These are phyloP conservation scores for Dissoconium aciculare DNA, from an alignment of 2,329 filamentous ascomycete genomes.

Conservation along the genomic window DNA sequence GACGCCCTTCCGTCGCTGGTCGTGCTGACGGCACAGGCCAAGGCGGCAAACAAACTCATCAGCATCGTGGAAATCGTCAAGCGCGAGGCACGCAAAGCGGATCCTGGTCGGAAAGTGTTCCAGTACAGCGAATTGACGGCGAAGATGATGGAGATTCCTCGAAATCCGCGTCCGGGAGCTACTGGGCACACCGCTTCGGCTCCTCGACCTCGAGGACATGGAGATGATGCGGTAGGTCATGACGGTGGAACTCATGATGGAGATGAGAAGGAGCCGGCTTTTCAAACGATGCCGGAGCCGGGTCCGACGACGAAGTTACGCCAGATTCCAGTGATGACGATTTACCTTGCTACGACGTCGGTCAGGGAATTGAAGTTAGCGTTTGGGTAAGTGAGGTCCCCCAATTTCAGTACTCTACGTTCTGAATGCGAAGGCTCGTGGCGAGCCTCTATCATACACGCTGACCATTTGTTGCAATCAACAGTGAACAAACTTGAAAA, in stretches of 20 bases:
- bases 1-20: too few species aligned
- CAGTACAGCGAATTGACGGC: conserved; percentile 22
- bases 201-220: too few species aligned
- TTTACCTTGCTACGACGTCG: conserved; percentile 42
- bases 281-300: conserved; percentile 17
- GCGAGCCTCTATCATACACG: not conserved
- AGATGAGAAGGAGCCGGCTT: conserved; percentile 10
- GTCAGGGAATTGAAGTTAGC: conserved; percentile 42
- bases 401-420: too few species aligned
- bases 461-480: conserved; percentile 3
- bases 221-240: conserved; percentile 9
- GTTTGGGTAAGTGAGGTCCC: conserved; percentile 28
- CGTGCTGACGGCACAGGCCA: conserved; percentile 26
- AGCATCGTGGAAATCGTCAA: conserved; percentile 49
- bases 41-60: conserved; percentile 46
- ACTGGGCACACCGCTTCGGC: too few species aligned
- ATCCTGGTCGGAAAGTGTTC: conserved; percentile 33
- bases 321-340: conserved; percentile 41
- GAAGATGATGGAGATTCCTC: conserved; percentile 15
- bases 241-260: conserved; percentile 17
- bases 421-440: too few species aligned
- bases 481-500: conserved; percentile 8
- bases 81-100: conserved; percentile 21
- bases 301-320: conserved; percentile 33
- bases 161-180: conserved; percentile 9